Evolutionary conservation across 2,329 filamentous ascomycete genomes (phyloP), one percentile per base, ranked within the genome.

Genomic region (Plenodomus biglobosus): DNA sequence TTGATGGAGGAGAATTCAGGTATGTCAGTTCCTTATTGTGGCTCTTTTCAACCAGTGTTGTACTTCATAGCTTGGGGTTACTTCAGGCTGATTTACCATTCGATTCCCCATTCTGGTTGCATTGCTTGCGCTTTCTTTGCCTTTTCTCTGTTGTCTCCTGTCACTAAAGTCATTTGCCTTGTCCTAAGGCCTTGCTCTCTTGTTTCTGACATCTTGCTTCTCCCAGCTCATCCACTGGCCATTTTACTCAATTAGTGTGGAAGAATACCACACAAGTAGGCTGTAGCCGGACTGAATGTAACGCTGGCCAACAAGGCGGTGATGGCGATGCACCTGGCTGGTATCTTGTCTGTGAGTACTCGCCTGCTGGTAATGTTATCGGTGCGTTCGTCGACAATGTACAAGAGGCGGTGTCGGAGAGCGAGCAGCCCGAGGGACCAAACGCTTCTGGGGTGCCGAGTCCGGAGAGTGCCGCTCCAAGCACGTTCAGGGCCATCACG

Each of bases 1-100:
- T 81, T 66, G 55, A 63, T 2, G 64, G 78, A 1, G 79, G 79
- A 0, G 78, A 78, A 1, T 90, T 87, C 78, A 78, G 41, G 53
- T 53, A 39, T 3, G 42, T 19, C 6, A 3, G 15, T 24, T 5
- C 16, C 5, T 19, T 6, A 10, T 13, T 37, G 15, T 20, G 88
- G 79, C 66, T 54, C 5, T 24, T 5, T 24, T 5, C 22, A 24
- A 5, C 10, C 10, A 24, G 10, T 24, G 22, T 10, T 5, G 10
- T 10, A 10, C 5, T 24, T 24, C 22, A 24, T 10, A 24, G 5
- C n/a, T 24, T 24, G 22, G 11, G 22, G 11, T 24, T 24, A n/a
- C n/a, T n/a, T n/a, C n/a, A n/a, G n/a, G n/a, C n/a, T n/a, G n/a
- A n/a, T n/a, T n/a, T n/a, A n/a, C n/a, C n/a, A n/a, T n/a, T n/a